Conservation (phyloP, 306 rosid species). For the Fagus sylvatica region DNA sequence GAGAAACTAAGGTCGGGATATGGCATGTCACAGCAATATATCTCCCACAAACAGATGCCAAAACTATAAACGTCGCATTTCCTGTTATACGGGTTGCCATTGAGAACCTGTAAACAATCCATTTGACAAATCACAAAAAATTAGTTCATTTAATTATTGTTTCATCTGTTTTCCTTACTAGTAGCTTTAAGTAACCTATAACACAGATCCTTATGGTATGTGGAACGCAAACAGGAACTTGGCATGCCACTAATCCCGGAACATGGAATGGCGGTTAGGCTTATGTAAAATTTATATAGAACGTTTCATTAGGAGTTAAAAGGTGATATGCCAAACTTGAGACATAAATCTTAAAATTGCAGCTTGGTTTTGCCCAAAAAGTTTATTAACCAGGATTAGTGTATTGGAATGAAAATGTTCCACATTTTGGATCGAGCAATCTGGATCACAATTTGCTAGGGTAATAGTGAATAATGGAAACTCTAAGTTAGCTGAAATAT, state of each 20-base stretch:
- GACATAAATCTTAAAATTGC: not conserved
- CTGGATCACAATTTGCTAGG: not conserved
- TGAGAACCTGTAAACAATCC: constrained; percentile 71
- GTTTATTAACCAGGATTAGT: not conserved
- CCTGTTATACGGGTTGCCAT: constrained; percentile 96
- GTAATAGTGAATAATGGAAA: not conserved
- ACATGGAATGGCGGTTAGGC: not conserved
- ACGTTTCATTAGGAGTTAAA: constrained; percentile 1
- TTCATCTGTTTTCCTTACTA: not conserved
- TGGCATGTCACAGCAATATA: constrained; percentile 99
- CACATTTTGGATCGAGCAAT: not conserved
- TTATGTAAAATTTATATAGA: not conserved
- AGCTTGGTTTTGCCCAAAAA: not conserved
- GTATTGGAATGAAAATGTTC: not conserved
- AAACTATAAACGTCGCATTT: constrained; percentile 97
- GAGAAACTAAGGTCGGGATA: constrained; percentile 97
- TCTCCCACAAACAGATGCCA: constrained; percentile 96
- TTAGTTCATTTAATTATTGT: constrained; percentile 11
- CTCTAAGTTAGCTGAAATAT: not conserved
- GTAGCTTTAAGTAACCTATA: not conserved
- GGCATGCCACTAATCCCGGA: not conserved
- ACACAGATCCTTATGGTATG: not conserved
- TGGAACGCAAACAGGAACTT: not conserved
- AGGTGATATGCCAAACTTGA: not conserved
- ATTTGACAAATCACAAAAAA: constrained; percentile 22